These are phyloP conservation scores for Aethionema arabicum DNA, from an alignment of 345 rosid genomes.

Conservation along the genomic window DNA sequence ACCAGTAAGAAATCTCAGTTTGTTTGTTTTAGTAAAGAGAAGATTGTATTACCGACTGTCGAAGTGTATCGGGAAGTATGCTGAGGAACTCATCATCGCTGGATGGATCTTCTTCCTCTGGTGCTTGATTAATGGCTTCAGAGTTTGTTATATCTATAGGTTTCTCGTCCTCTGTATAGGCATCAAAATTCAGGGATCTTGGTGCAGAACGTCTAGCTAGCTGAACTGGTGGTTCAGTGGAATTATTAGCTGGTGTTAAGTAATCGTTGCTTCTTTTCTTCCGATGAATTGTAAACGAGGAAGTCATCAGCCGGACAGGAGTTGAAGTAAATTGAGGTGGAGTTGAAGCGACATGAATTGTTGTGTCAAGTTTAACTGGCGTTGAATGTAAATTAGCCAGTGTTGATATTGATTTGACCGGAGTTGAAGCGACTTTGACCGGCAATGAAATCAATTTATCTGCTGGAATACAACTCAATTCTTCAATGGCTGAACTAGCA, in stretches of 20 bases:
- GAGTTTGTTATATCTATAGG: constrained; percentile 24
- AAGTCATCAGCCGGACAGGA: constrained; percentile 49
- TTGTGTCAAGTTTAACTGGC: constrained; percentile 30
- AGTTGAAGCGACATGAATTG: constrained; percentile 42
- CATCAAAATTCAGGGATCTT: constrained; percentile 64
- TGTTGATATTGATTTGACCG: constrained; percentile 24
- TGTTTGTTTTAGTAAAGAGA: neutral
- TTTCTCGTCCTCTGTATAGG: constrained; percentile 36
- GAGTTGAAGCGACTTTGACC: constrained; percentile 17
- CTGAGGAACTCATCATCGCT: constrained; percentile 50
- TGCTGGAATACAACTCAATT: constrained; percentile 25
- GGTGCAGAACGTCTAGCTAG: constrained; percentile 49
- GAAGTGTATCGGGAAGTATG: constrained; percentile 55
- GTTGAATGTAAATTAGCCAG: constrained; percentile 23
- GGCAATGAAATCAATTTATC: constrained; percentile 19
- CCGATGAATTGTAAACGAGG: constrained; percentile 42
- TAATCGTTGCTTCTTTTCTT: constrained; percentile 50
- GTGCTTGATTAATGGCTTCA: constrained; percentile 21
- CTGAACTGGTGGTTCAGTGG: constrained; percentile 46
- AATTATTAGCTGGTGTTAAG: constrained; percentile 52
- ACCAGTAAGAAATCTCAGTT: constrained; percentile 13
- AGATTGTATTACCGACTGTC: constrained; percentile 55
- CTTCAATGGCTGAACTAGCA: constrained; percentile 14
- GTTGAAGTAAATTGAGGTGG: constrained; percentile 65
- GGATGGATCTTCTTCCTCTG: constrained; percentile 30